Base-by-base conservation (phyloP, 2,329 filamentous ascomycete genomes). In the Ophiosphaerella korrae region DNA sequence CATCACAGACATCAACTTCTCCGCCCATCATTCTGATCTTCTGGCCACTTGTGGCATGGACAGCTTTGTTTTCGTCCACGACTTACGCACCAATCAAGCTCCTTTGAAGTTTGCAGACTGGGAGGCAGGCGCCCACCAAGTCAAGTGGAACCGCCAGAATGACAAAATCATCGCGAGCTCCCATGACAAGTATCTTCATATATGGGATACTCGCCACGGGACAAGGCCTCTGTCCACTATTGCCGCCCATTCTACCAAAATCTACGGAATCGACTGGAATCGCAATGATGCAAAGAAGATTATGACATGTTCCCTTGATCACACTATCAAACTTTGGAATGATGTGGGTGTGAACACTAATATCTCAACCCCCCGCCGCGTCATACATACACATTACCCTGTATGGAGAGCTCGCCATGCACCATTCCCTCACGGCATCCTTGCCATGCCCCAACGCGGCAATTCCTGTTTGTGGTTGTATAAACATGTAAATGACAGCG, bases 1-100 rank as follows among this genome's bases (percentile, higher is more conserved):
- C 55, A 97, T 97, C 62, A 97, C 92, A 7, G 92, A 97, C 70
- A 92, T 97, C 73, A 97, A 97, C 72, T 97, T 96, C 73, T 96
- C 91, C 0, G 92, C 92, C 5, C 90, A 96, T 62, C 89, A 97
- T 67, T 90, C 92, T 0, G 92, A 97, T 68, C 80, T 92, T 37
- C 83, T 97, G 13, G 90, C 92, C 8, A 96, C 93, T 0, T 97
- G 92, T 72, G 89, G 91, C 3, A 90, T 97, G 26, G 92, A 97
- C 73, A 94, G 92, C 43, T 96, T 92, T 66, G 89, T 97, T 7
- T 90, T 96, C 72, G 91, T 87, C 65, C 97, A 93, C 91, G 92
- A 97, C 75, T 77, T 97, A 39, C 84, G 92, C 32, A 82, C 83
- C 43, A 48, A 55, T 21, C 55, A 63, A 33, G 52, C 56, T 12